These are phyloP conservation scores for Lachancea quebecensis DNA, from an alignment of 805 yeast genomes.

Conservation along the genomic window DNA sequence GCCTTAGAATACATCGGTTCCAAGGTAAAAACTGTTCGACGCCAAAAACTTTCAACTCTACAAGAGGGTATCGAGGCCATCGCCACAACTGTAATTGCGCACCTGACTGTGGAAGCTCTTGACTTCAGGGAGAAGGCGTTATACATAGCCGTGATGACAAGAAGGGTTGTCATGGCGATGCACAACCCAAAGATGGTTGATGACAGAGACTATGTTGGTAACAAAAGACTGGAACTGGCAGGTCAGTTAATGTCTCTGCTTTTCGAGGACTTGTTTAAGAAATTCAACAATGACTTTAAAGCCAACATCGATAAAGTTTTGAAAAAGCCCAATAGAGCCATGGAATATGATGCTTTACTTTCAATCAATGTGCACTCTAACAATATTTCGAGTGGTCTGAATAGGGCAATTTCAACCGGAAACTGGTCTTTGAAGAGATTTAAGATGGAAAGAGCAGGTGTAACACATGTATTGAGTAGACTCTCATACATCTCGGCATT, in stretches of 20 bases:
- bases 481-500: conserved; percentile 88
- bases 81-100: conserved; percentile 95
- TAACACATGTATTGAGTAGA: conserved; percentile 90
- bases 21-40: conserved; percentile 86
- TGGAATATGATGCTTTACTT: conserved; percentile 88
- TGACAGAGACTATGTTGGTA: conserved; percentile 97
- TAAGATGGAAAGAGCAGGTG: conserved; percentile 99
- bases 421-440: conserved; percentile 98
- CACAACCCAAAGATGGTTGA: conserved; percentile 93
- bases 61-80: conserved; percentile 97
- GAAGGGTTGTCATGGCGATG: conserved; percentile 94
- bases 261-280: conserved; percentile 95
- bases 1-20: conserved; percentile 88
- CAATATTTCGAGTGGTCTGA: conserved; percentile 88
- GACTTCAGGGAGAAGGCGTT: conserved; percentile 92
- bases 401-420: conserved; percentile 96
- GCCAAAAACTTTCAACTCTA: conserved; percentile 70
- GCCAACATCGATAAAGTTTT: conserved; percentile 89
- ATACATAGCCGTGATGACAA: conserved; percentile 92
- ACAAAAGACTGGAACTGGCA: conserved; percentile 92
- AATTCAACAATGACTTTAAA: conserved; percentile 91
- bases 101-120: conserved; percentile 72
- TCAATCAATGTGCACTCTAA: conserved; percentile 87
- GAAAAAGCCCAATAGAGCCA: conserved; percentile 89
- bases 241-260: conserved; percentile 93